Conservation (phyloP, 768 basidiomycete genomes). For the Leccinum rimulosum region DNA sequence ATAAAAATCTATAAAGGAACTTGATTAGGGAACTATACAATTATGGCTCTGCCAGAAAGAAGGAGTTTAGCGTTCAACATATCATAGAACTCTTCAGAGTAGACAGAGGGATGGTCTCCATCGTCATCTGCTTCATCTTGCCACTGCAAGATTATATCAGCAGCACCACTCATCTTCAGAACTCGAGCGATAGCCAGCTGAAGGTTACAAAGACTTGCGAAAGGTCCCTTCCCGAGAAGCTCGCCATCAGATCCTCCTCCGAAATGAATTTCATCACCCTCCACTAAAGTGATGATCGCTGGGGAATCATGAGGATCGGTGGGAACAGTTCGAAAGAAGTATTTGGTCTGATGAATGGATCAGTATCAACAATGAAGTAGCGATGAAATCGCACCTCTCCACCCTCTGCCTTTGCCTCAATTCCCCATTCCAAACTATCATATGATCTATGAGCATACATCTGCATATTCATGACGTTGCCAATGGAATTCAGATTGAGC, state of each 20-base stretch:
- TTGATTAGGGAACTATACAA: too few species aligned
- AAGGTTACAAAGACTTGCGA: background rate
- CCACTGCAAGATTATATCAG: conserved; percentile 4
- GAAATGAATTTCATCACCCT: background rate
- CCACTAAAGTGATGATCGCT: background rate
- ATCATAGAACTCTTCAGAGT: too few species aligned
- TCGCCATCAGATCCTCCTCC: conserved; percentile 1
- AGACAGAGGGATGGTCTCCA: too few species aligned
- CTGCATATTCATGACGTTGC: background rate
- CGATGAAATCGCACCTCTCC: background rate
- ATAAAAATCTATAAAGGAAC: too few species aligned
- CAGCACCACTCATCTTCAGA: conserved; percentile 6
- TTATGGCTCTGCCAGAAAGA: too few species aligned
- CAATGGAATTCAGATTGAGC: too few species aligned
- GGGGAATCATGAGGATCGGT: too few species aligned
- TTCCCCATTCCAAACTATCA: background rate
- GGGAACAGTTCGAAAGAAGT: too few species aligned
- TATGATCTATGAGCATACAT: background rate
- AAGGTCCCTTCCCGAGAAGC: background rate
- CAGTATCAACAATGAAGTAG: background rate
- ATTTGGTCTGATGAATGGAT: too few species aligned
- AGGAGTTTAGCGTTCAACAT: too few species aligned
- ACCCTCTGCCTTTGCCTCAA: background rate
- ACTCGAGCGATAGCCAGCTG: conserved; percentile 4
- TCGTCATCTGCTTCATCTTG: background rate